phyloP scores from a whole-genome alignment of 2,329 filamentous ascomycete genomes.

The Parasarocladium wereldwijsianum region DNA sequence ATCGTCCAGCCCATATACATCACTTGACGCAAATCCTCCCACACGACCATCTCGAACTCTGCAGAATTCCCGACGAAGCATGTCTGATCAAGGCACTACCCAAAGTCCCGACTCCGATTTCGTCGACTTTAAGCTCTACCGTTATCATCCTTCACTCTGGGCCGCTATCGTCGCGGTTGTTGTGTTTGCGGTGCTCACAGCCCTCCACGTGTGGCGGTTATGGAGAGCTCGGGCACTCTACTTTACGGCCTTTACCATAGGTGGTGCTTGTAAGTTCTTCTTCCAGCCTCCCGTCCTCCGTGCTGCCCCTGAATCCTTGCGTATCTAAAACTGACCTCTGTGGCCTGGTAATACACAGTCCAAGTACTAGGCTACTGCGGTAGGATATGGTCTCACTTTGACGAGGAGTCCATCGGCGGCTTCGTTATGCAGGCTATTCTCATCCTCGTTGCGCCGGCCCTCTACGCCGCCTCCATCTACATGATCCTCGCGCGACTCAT shows the following conservation, averaged over 20 bases:
- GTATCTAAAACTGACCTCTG: not conserved
- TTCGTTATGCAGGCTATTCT: conserved; percentile 27
- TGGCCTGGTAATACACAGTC: conserved; percentile 17
- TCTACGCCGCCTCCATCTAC: conserved; percentile 35
- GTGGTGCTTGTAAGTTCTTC: conserved; percentile 27
- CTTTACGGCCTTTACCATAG: conserved; percentile 31
- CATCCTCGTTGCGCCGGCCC: conserved; percentile 29
- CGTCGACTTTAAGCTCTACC: conserved; percentile 6
- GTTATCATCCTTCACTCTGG: conserved; percentile 8
- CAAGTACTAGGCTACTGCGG: conserved; percentile 26
- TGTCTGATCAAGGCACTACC: not conserved
- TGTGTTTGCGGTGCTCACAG: conserved; percentile 27
- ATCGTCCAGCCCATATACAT: too few relatives aligned
- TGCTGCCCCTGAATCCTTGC: not conserved
- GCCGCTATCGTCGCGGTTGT: conserved; percentile 29
- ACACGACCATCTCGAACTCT: too few relatives aligned
- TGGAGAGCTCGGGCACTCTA: conserved; percentile 31
- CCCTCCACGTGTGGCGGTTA: conserved; percentile 27
- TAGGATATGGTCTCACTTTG: conserved; percentile 9
- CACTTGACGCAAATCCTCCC: too few relatives aligned
- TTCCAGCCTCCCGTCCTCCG: not conserved
- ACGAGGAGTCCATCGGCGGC: conserved; percentile 3
- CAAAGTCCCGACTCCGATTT: not conserved
- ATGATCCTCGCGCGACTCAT: conserved; percentile 33
- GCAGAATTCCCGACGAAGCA: not conserved